Evolutionary conservation across 2,329 filamentous ascomycete species (phyloP), one percentile per base, ranked within the genome.

Genomic region (Camptophora hylomeconis): DNA sequence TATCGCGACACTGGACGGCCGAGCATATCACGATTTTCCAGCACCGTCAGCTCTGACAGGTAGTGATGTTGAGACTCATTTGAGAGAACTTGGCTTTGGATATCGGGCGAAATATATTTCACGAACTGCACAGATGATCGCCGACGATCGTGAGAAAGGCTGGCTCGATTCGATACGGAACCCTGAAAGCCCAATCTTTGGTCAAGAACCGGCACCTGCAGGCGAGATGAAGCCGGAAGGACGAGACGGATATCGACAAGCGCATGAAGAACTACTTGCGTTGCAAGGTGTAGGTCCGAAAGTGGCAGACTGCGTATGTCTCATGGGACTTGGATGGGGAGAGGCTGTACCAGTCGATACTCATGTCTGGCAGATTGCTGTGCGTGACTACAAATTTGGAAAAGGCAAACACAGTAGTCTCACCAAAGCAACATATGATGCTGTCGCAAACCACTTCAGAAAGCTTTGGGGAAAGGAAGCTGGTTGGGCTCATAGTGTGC

Each of bases 331-430:
- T 9, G 87, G 86, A 16, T 98, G 92, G 87, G 80, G 80, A 17
- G 87, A 95, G 55, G 76, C 86, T 3, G 86, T 98, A 1, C 89
- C 89, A 0, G 81, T 98, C 17, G 89, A 98, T 53, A 98, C 92
- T 1, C 92, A 98, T 56, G 83, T 98, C 8, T 95, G 86, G 87
- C 86, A 95, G 60, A 95, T 98, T 48, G 92, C 89, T 1, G 82
- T 92, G 52, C 69, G 89, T 30, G 89, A 98, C 53, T 98, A 98
- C 58, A 84, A 77, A 35, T 92, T 98, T 45, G 81, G 82, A 5
- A 81, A 75, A 45, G 73, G 72, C 6, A 87, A 82, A 48, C 67
- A 80, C 37, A 87, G 84, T 48, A 87, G 82, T 25, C 65, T 98
- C 38, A 94, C 79, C 9, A 92, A 92, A 49, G 70, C 68, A 21